Base-by-base conservation (phyloP, 495 filamentous ascomycete species). In the Trichoderma asperelloides region DNA sequence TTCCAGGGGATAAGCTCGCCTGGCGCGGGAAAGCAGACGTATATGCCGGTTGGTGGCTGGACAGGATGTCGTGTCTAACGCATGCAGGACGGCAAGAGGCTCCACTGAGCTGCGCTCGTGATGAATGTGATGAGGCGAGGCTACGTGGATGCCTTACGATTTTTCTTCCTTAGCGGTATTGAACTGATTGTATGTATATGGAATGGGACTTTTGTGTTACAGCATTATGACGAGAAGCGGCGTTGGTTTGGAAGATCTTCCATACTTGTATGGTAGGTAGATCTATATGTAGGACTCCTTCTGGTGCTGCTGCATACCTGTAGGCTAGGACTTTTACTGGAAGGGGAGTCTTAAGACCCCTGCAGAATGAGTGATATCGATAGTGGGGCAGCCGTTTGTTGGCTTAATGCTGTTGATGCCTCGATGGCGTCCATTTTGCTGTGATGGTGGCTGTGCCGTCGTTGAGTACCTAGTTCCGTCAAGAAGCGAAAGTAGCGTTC, bases 1-100 rank as follows among this genome's bases (percentile, higher is more conserved):
- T 55, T 11, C 21, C 4, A 64, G 33, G 28, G 21, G 30, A 12
- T 37, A 1, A 37, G 63, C 47, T 40, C 15, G 25, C 33, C 21
- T 43, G 43, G 63, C 63, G 40, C 62, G 69, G 68, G 65, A 71
- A 68, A 69, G 70, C 70, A 68, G 68, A 25, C 33, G 21, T 55
- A 3, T 18, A 51, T n/a, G 49, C 1, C 41, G 18, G 49, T 25
- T 55, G 49, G 49, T 55, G 49, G 49, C 49, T 55, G 6, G 21
- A 25, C n/a, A 23, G n/a, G 8, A 55, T 55, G 49, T 55, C 21
- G 55, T 30, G 16, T 60, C 23, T 21, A 60, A 60, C 13, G 55
- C 55, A 21, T 23, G 47, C 47, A 51, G 47, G 47, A 21, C 47
- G 47, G 47, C 18, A 23, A 51, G 47, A n/a, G 47, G 47, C 2